Base-by-base conservation (phyloP, 1,284 basidiomycete species). In the Papiliotrema flavescens region DNA sequence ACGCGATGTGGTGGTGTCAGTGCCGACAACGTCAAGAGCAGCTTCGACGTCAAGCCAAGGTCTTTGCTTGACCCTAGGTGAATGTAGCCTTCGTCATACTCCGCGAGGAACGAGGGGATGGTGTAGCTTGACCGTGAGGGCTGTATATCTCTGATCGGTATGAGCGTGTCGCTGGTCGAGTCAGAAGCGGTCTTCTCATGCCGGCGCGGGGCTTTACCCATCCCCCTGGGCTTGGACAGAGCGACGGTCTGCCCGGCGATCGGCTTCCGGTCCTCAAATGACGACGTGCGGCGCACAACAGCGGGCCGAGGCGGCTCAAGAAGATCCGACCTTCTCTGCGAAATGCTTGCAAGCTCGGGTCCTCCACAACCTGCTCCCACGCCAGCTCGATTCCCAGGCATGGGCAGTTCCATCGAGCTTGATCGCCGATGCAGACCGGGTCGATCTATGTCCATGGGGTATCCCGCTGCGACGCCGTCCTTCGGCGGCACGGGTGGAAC, bases 1-100 rank as follows among this genome's bases (percentile, higher is more conserved):
- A 57, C 26, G 22, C 64, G 52, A 8, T 49, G 47, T 14, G 55
- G 43, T 7, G 65, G 67, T 8, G 55, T 63, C 32, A 69, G 55
- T 2, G 55, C 28, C 19, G 58, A 32, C 1, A 69, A 47, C 5
- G 49, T 52, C 9, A 20, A 51, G 41, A 69, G 57, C 14, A 63
- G 7, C 19, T 53, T 32, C 11, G 26, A 17, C 24, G 35, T 37
- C 37, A 37, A 5, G 35, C 1, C 17, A 9, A 28, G 20, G 20
- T 49, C 37, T 13, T 2, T 19, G 9, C 23, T 22, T 19, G 13
- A 8, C 19, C 34, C 47, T 37, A 50, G 28, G 19, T 22, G 36
- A n/a, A 50, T 42, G 28, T 37, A 40, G 1, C 48, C 48, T 41
- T 50, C 22, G 36, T 24, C 14, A n/a, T 15, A n/a, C 41, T 17